phyloP scores from a whole-genome alignment of 352 stramenopile species.

The Globisporangium nagaii region DNA sequence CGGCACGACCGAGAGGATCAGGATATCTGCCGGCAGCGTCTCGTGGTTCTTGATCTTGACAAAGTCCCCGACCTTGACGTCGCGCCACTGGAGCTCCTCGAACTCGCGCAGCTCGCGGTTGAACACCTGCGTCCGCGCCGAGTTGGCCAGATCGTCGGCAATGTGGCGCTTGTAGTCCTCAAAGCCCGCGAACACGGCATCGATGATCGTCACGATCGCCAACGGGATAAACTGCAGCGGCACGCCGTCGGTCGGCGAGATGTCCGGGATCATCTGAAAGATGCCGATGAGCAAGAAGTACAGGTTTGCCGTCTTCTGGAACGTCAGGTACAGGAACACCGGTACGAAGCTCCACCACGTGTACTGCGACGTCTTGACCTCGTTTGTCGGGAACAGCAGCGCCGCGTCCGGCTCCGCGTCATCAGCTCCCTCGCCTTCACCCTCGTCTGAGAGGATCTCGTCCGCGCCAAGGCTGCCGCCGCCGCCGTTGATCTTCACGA shows the following conservation, averaged over 20 bases:
- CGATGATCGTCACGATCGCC: slow-evolving; percentile 77
- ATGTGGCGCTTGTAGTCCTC: slow-evolving; percentile 84
- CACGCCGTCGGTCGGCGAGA: slow-evolving; percentile 76
- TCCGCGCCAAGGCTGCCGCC: background rate
- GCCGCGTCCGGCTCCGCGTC: slow-evolving; percentile 13
- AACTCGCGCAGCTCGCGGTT: slow-evolving; percentile 80
- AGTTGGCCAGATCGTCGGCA: slow-evolving; percentile 72
- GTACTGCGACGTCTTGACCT: slow-evolving; percentile 84
- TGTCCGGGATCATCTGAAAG: slow-evolving; percentile 81
- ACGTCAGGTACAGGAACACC: slow-evolving; percentile 83
- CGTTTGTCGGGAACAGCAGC: slow-evolving; percentile 61
- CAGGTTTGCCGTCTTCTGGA: slow-evolving; percentile 85
- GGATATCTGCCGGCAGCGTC: slow-evolving; percentile 70
- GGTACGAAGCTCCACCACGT: slow-evolving; percentile 87
- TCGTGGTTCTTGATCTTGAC: slow-evolving; percentile 83
- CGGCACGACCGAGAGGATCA: slow-evolving; percentile 73
- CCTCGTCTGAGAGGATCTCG: slow-evolving; percentile 13
- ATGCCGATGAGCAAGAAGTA: slow-evolving; percentile 89
- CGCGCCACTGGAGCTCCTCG: slow-evolving; percentile 78
- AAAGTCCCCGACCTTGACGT: slow-evolving; percentile 77
- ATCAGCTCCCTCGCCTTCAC: slow-evolving; percentile 1
- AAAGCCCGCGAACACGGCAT: slow-evolving; percentile 76
- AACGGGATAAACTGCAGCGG: slow-evolving; percentile 82
- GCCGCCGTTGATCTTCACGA: slow-evolving; percentile 70
- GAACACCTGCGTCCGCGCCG: slow-evolving; percentile 53